Conservation (phyloP, 1,284 basidiomycete genomes). For the Vanrija humicola region DNA sequence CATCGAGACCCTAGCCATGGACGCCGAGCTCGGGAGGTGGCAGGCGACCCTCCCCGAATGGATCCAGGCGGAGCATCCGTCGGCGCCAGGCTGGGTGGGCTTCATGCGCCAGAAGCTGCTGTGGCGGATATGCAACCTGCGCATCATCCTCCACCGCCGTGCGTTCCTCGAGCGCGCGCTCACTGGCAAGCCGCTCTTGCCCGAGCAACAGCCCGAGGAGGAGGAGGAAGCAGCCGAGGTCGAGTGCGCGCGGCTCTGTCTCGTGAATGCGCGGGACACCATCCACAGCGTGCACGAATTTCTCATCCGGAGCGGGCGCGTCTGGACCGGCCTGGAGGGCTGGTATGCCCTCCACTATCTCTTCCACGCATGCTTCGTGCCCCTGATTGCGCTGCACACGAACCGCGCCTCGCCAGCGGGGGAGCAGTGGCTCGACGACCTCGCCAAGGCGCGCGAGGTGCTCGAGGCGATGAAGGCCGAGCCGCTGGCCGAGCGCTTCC, state of each 20-base stretch:
- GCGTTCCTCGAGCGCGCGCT: constrained; percentile 22
- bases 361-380: constrained; percentile 25
- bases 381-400: constrained; percentile 23
- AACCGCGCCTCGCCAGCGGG: constrained; percentile 8
- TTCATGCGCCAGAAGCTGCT: constrained; percentile 24
- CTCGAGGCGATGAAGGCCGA: constrained; percentile 9
- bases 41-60: constrained; percentile 11
- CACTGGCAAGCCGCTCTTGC: constrained; percentile 4
- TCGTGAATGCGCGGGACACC: constrained; percentile 16
- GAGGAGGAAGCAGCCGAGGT: constrained; percentile 9
- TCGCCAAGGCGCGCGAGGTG: constrained; percentile 13
- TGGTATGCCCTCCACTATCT: constrained; percentile 30
- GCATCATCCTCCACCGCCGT: constrained; percentile 21
- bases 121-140: constrained; percentile 25
- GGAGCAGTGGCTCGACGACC: constrained; percentile 10
- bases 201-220: neutral
- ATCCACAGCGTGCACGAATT: constrained; percentile 21
- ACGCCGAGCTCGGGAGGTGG: constrained; percentile 13
- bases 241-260: constrained; percentile 8
- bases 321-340: constrained; percentile 15
- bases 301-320: constrained; percentile 7
- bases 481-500: constrained; percentile 18
- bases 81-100: constrained; percentile 12
- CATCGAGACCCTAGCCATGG: constrained; percentile 16
- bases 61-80: constrained; percentile 8